Base-by-base conservation (phyloP, 257 asterid genomes). In the Mentha longifolia region DNA sequence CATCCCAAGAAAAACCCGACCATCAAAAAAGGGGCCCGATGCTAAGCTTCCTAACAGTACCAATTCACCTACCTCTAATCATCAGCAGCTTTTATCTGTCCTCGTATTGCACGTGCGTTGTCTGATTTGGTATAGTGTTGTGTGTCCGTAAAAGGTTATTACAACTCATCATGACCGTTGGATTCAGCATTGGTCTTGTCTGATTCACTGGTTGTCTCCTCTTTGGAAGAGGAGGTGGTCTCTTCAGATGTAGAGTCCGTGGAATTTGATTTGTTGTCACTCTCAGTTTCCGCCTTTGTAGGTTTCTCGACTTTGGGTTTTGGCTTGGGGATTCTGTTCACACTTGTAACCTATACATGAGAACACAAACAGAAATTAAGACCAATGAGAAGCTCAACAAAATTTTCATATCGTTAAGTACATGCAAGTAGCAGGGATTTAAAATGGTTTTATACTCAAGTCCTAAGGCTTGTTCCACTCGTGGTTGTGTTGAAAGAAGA, bases 231-330 rank as follows among this genome's bases (percentile, higher is more conserved):
- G 65, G 96, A 65, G 65, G 85, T n/a, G 7, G 78, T 67, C 80
- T 88, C 93, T 67, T 77, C 89, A 22, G 89, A 71, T 58, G 86
- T 43, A 6, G 88, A 72, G 25, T 77, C 78, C 0, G 74, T 58
- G 46, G 83, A 35, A 28, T 83, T 84, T 77, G 78, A 55, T 76
- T 87, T 83, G 39, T 86, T 89, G 16, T 65, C 71, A 20, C 16
- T 78, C 70, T 77, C 88, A 4, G 86, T 78, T 74, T 87, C 96
- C 66, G 50, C 81, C 80, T 86, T 88, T 72, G 57, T 77, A 6
- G 86, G 82, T 84, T 94, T 94, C 89, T 94, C 97, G 19, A 89
- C 88, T 67, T 89, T 92, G 3, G 98, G 97, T 82, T 88, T 95
- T 71, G 99, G 98, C 86, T 89, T 95, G 56, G 99, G 95, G 73